phyloP scores from a whole-genome alignment of 805 yeast genomes.

The Candida bentonensis region DNA sequence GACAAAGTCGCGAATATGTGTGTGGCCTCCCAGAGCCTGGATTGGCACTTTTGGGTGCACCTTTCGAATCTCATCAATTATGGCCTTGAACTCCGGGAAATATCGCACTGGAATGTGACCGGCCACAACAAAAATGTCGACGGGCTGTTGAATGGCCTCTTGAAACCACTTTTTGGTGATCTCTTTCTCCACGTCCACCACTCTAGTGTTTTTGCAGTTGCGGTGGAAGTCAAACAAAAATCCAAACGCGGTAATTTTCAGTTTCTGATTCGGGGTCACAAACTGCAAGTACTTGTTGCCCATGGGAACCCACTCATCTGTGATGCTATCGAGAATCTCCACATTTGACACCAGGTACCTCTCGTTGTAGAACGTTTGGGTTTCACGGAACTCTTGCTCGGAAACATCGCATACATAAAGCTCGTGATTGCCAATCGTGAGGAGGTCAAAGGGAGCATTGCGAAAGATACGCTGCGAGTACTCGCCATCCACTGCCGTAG shows the following conservation, averaged over 20 bases:
- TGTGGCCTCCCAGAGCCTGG: conserved; percentile 88
- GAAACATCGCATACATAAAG: conserved; percentile 56
- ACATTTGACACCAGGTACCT: conserved; percentile 39
- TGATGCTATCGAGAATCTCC: conserved; percentile 18
- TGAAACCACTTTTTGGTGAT: conserved; percentile 51
- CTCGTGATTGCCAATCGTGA: conserved; percentile 87
- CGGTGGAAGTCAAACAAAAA: conserved; percentile 64
- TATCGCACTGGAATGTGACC: conserved; percentile 67
- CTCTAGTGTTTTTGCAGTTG: conserved; percentile 41
- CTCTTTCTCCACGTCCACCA: conserved; percentile 44
- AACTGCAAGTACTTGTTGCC: conserved; percentile 58
- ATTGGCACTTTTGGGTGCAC: conserved; percentile 48
- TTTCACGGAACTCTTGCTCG: conserved; percentile 40
- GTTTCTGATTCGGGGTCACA: conserved; percentile 36
- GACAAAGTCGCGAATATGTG: conserved; percentile 76
- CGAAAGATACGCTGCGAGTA: conserved; percentile 48
- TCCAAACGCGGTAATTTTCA: conserved; percentile 50
- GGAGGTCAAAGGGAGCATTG: conserved; percentile 50
- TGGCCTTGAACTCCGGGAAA: conserved; percentile 36
- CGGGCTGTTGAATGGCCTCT: conserved; percentile 23
- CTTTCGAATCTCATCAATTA: conserved; percentile 39
- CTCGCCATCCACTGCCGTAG: conserved; percentile 54
- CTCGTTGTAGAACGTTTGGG: conserved; percentile 40
- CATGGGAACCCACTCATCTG: conserved; percentile 37
- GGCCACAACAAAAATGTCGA: conserved; percentile 54